A percentile compares a stretch with the other conserved stretches of the same genome.
These are phyloP conservation scores for Colletotrichum melonis DNA, from an alignment of 2,329 filamentous ascomycete species.

Conservation along the genomic window DNA sequence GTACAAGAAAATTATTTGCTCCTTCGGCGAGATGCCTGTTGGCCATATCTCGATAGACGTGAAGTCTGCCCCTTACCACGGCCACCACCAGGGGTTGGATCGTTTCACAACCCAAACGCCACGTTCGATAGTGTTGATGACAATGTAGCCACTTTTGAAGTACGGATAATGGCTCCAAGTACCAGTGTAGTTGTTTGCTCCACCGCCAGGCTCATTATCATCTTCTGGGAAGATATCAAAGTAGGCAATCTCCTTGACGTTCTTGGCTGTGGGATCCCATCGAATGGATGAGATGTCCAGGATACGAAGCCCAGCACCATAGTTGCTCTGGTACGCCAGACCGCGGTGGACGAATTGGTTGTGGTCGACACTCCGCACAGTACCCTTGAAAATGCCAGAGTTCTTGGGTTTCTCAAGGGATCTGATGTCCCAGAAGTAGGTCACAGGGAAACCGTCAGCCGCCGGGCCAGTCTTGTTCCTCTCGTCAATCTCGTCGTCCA, in stretches of 20 bases:
- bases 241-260: constrained; percentile 50
- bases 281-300: constrained; percentile 50
- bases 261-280: constrained; percentile 54
- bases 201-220: constrained; percentile 32
- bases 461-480: constrained; percentile 50
- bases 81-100: constrained; percentile 31
- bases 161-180: constrained; percentile 58
- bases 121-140: constrained; percentile 62
- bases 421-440: constrained; percentile 63
- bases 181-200: constrained; percentile 50
- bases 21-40: not conserved
- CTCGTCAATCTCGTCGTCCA: constrained; percentile 67
- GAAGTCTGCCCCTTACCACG: constrained; percentile 1
- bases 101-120: constrained; percentile 51
- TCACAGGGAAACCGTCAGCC: constrained; percentile 56
- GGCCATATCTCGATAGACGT: not conserved
- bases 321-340: constrained; percentile 60
- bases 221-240: constrained; percentile 36
- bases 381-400: constrained; percentile 54
- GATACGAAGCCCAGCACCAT: constrained; percentile 57
- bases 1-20: not conserved
- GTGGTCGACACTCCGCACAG: constrained; percentile 56
- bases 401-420: constrained; percentile 53
- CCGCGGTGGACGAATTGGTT: constrained; percentile 60
- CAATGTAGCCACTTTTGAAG: constrained; percentile 52